These are phyloP conservation scores for Fusarium burgessii DNA, from an alignment of 2,329 filamentous ascomycete species.

Conservation along the genomic window DNA sequence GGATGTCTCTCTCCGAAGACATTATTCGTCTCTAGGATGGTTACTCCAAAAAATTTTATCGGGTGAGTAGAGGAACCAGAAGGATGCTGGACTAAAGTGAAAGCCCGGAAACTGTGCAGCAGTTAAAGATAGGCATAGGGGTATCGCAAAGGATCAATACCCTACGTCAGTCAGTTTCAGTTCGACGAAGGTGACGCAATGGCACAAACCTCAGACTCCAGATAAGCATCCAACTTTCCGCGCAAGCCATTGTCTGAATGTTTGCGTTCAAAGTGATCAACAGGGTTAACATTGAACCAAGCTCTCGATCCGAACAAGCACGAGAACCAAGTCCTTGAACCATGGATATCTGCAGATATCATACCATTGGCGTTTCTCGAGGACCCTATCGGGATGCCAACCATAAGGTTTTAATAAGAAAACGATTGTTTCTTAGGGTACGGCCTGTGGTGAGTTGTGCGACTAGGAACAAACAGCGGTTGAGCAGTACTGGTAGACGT, in stretches of 20 bases:
- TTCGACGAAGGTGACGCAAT: not conserved
- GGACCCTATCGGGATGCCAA: slow-evolving; percentile 75
- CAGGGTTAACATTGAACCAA: slow-evolving; percentile 72
- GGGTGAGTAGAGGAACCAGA: slow-evolving; percentile 80
- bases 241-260: slow-evolving; percentile 65
- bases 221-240: slow-evolving; percentile 71
- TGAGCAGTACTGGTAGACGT: slow-evolving; percentile 20
- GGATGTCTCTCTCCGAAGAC: slow-evolving; percentile 76
- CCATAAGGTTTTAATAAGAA: slow-evolving; percentile 76
- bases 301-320: slow-evolving; percentile 48
- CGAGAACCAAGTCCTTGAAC: slow-evolving; percentile 36
- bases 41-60: slow-evolving; percentile 70
- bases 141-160: slow-evolving; percentile 69
- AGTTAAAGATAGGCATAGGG: slow-evolving; percentile 78
- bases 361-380: slow-evolving; percentile 66
- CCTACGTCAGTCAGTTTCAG: slow-evolving; percentile 55
- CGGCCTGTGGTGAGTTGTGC: slow-evolving; percentile 73
- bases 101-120: slow-evolving; percentile 77
- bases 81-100: slow-evolving; percentile 80
- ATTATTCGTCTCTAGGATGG: slow-evolving; percentile 82
- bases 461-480: slow-evolving; percentile 73
- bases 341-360: slow-evolving; percentile 60
- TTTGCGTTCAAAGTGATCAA: slow-evolving; percentile 71
- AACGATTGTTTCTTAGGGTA: slow-evolving; percentile 77
- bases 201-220: slow-evolving; percentile 65